Base-by-base conservation (phyloP, 805 yeast species). In the Limtongia smithiae region DNA sequence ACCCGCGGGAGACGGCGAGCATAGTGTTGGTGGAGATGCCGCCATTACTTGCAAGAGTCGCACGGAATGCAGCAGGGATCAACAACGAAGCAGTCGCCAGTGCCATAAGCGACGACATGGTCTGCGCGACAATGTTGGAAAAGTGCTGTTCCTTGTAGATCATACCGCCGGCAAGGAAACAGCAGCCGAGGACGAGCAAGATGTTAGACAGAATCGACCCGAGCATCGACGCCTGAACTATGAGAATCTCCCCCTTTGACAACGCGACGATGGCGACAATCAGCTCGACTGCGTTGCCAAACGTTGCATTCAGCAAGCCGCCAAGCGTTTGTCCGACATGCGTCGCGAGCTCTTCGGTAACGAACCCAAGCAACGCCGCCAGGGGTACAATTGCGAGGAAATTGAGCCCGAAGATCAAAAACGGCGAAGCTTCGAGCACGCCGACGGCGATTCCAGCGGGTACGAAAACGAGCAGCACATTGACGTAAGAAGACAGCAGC, bases 241-340 rank as follows among this genome's bases (percentile, higher is more conserved):
- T 90, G 56, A 95, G 77, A 44, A 93, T 81, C 69, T 93, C 97
- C 59, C 87, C 85, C 37, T 85, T 83, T 59, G 71, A 74, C 61
- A 93, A 74, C 1, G 98, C 98, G 59, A 93, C 88, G 24, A 93
- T 73, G 1, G 96, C 85, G 31, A 93, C 97, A 67, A 93, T 93
- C 52, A 93, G 80, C 71, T 93, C 98, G 20, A 93, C 96, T 2
- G 97, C 97, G 67, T 93, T 93, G 51, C 98, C 98, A 66, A 93
- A 87, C 8, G 97, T 90, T 2, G 98, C 98, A 69, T 93, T 93
- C 62, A 93, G 74, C 56, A 93, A 74, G 0, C 97, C 97, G 12
- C 98, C 97, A 21, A 91, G 58, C 8, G 97, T 90, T 62, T 88
- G 85, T 52, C 97, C 97, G 30, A 88, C 88, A 56, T 84, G 82